Conservation (phyloP, 495 filamentous ascomycete genomes). For the Penicillium crystallinum region DNA sequence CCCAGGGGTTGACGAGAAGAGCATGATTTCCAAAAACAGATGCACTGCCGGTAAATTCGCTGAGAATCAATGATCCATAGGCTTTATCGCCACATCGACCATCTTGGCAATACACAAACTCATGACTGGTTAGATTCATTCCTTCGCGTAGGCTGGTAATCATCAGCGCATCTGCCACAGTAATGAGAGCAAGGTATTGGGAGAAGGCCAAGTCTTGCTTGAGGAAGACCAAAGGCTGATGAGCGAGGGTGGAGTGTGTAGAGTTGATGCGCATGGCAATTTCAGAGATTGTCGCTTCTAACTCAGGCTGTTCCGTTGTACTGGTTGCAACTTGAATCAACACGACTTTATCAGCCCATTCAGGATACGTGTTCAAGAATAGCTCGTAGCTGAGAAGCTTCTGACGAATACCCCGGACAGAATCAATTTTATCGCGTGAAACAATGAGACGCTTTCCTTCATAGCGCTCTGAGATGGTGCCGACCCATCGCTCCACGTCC, state of each 20-base stretch:
- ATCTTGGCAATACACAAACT: slow-evolving; percentile 90
- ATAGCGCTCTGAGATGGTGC: slow-evolving; percentile 72
- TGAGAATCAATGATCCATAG: slow-evolving; percentile 81
- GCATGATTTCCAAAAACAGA: slow-evolving; percentile 69
- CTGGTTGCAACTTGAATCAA: slow-evolving; percentile 91
- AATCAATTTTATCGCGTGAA: slow-evolving; percentile 86
- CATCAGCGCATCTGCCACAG: slow-evolving; percentile 84
- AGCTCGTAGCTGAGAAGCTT: slow-evolving; percentile 90
- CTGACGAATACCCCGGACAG: slow-evolving; percentile 82
- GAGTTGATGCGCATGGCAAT: slow-evolving; percentile 93
- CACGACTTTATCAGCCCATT: slow-evolving; percentile 81
- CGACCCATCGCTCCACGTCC: slow-evolving; percentile 72
- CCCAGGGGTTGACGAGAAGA: slow-evolving; percentile 88
- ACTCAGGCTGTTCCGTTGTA: slow-evolving; percentile 76
- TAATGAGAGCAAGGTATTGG: slow-evolving; percentile 83
- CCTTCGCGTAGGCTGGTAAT: slow-evolving; percentile 90
- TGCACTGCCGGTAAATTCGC: slow-evolving; percentile 88
- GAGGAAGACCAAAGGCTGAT: slow-evolving; percentile 88
- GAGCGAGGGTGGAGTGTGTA: slow-evolving; percentile 76
- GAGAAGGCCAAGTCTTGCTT: slow-evolving; percentile 89
- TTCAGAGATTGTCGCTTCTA: slow-evolving; percentile 80
- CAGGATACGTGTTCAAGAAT: slow-evolving; percentile 86
- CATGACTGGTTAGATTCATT: slow-evolving; percentile 91
- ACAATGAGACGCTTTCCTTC: slow-evolving; percentile 83
- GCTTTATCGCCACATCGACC: slow-evolving; percentile 68